A percentile compares a stretch with the other conserved stretches of the same genome.
Conservation (phyloP, 768 basidiomycete genomes). For the Kwoniella botswanensis region DNA sequence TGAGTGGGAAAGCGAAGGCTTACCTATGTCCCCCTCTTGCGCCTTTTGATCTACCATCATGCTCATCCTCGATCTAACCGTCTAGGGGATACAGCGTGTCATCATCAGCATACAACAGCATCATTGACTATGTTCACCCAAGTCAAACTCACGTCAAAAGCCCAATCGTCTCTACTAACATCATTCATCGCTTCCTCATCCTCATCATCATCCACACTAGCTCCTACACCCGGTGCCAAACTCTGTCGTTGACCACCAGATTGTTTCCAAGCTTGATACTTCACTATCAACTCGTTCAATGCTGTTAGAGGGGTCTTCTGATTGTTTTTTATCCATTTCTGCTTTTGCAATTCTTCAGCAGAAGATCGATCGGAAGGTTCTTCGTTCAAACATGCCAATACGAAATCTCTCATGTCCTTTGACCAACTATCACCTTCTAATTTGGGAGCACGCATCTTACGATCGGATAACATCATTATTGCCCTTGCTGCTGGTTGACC, state of each 20-base stretch:
- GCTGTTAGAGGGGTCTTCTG: conserved; percentile 70
- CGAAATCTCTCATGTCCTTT: conserved; percentile 86
- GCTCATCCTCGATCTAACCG: conserved; percentile 53
- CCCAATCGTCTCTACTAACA: conserved; percentile 53
- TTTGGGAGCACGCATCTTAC: conserved; percentile 79
- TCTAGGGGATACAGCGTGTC: conserved; percentile 36
- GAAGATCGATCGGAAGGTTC: conserved; percentile 77
- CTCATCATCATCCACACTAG: conserved; percentile 65
- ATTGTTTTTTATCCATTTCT: conserved; percentile 83
- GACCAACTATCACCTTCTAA: conserved; percentile 77
- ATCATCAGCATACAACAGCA: not conserved
- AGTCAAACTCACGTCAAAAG: conserved; percentile 54
- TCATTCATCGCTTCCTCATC: conserved; percentile 47
- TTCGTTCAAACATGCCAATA: conserved; percentile 79
- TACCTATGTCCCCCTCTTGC: conserved; percentile 25
- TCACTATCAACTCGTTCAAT: conserved; percentile 78
- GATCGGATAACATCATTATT: conserved; percentile 76
- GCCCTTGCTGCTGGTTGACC: conserved; percentile 82
- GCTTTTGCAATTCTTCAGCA: conserved; percentile 82
- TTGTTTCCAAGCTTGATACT: conserved; percentile 74
- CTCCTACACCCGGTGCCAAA: conserved; percentile 62
- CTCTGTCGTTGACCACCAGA: conserved; percentile 75
- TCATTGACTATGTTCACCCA: not conserved
- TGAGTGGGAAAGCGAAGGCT: not conserved
- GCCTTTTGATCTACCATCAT: conserved; percentile 46